These are phyloP conservation scores for Fusarium palustre DNA, from an alignment of 2,329 filamentous ascomycete genomes.

Conservation along the genomic window DNA sequence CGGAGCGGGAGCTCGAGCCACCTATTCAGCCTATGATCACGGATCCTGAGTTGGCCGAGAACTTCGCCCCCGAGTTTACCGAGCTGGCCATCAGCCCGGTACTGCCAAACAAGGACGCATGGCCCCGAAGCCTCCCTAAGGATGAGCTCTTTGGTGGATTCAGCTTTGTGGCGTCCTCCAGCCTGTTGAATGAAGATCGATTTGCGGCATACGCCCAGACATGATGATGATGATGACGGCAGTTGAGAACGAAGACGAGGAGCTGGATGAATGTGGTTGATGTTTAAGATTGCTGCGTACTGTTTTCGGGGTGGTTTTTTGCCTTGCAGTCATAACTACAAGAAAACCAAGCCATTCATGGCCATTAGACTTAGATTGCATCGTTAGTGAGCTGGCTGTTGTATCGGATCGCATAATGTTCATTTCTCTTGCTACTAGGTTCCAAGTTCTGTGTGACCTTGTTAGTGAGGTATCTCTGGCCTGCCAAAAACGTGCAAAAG, in stretches of 20 bases:
- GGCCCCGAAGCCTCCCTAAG: constrained; percentile 56
- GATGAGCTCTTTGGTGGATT: constrained; percentile 73
- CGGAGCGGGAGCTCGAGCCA: constrained; percentile 82
- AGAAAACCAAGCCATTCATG: constrained; percentile 1
- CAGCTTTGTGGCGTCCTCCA: constrained; percentile 71
- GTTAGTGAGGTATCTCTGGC: background rate
- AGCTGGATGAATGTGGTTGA: constrained; percentile 7
- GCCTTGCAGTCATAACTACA: constrained; percentile 6
- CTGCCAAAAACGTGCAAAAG: constrained; percentile 9
- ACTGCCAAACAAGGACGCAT: constrained; percentile 59
- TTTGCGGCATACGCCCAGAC: constrained; percentile 51
- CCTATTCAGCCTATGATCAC: constrained; percentile 95
- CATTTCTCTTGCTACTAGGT: background rate
- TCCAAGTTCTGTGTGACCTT: background rate
- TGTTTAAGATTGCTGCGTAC: constrained; percentile 12
- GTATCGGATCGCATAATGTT: background rate
- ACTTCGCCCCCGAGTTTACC: constrained; percentile 95
- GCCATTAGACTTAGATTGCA: background rate
- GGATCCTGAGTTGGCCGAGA: constrained; percentile 94
- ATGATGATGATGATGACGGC: constrained; percentile 20
- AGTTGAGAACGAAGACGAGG: constrained; percentile 3
- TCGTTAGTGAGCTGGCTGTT: constrained; percentile 4
- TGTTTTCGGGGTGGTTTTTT: constrained; percentile 20
- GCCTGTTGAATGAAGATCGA: constrained; percentile 63
- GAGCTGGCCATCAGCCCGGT: constrained; percentile 83